Conservation (phyloP, 371 early-diverging fungal genomes). For the Chytridiales sp. region DNA sequence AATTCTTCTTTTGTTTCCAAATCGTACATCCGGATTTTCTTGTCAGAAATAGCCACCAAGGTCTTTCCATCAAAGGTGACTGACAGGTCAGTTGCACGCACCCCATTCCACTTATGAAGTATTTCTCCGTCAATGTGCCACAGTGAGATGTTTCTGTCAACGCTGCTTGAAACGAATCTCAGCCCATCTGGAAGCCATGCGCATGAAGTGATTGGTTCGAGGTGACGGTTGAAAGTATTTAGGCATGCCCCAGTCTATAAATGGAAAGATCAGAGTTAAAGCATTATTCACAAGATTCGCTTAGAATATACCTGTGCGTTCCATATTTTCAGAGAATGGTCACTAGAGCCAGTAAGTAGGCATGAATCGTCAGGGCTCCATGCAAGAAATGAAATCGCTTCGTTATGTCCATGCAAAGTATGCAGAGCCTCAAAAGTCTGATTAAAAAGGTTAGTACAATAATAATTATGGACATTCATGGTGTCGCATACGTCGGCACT, state of each 20-base stretch:
- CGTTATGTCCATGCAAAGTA: slow-evolving; percentile 61
- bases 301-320: slow-evolving; percentile 60
- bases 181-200: slow-evolving; percentile 78
- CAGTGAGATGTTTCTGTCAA: slow-evolving; percentile 71
- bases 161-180: slow-evolving; percentile 75
- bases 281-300: background rate
- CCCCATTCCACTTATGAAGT: slow-evolving; percentile 64
- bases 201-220: slow-evolving; percentile 75
- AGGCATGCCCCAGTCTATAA: slow-evolving; percentile 55
- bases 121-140: slow-evolving; percentile 72
- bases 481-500: slow-evolving; percentile 56
- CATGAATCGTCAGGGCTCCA: slow-evolving; percentile 87
- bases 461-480: background rate
- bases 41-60: slow-evolving; percentile 73
- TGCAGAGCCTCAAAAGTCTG: slow-evolving; percentile 44
- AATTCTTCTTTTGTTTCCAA: slow-evolving; percentile 57
- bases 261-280: slow-evolving; percentile 3
- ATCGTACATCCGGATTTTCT: slow-evolving; percentile 71
- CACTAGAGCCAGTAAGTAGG: slow-evolving; percentile 79
- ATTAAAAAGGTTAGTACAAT: background rate
- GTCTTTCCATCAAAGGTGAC: slow-evolving; percentile 69
- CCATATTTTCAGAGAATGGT: slow-evolving; percentile 79
- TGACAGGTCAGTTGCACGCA: slow-evolving; percentile 82
- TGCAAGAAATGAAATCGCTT: slow-evolving; percentile 71
- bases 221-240: slow-evolving; percentile 58